A percentile compares a stretch with the other conserved stretches of the same genome.
These are phyloP conservation scores for Acer negundo DNA, from an alignment of 345 rosid species.

Conservation along the genomic window DNA sequence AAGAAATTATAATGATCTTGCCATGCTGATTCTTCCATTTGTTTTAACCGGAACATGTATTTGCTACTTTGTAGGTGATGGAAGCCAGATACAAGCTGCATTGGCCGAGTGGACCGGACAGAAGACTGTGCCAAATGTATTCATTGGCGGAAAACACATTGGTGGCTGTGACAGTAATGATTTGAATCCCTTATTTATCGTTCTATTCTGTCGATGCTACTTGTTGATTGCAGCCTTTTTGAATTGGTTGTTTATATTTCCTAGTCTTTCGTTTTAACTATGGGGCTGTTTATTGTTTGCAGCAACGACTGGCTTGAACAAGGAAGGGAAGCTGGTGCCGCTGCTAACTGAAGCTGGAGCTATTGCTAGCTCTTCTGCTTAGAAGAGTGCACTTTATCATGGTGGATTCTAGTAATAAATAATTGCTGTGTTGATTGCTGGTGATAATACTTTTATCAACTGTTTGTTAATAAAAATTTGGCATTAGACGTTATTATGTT, in stretches of 20 bases:
- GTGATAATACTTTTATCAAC: neutral
- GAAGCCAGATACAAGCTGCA: constrained; percentile 58
- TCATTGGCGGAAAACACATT: constrained; percentile 76
- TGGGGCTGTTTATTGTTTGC: constrained; percentile 23
- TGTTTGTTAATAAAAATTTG: neutral
- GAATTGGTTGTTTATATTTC: neutral
- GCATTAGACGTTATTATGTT: neutral
- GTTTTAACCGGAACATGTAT: neutral
- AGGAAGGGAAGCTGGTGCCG: constrained; percentile 64
- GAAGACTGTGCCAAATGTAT: constrained; percentile 71
- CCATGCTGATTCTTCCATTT: neutral
- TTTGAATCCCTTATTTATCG: neutral
- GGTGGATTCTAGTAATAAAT: constrained; percentile 12
- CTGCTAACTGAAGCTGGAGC: constrained; percentile 82
- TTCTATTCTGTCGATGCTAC: neutral
- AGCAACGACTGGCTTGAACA: constrained; percentile 61
- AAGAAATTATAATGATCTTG: neutral
- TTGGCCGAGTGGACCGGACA: constrained; percentile 71
- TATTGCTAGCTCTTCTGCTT: constrained; percentile 45
- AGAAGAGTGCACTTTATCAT: constrained; percentile 8
- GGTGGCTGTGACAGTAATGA: constrained; percentile 83
- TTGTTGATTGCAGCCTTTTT: too few species aligned
- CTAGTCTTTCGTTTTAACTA: neutral
- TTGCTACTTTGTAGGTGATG: constrained; percentile 52
- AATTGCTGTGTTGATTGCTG: neutral